Evolutionary conservation across 1,139 yeast species (phyloP), one percentile per base, ranked within the genome.

Genomic region (Suhomyces atakaporum): DNA sequence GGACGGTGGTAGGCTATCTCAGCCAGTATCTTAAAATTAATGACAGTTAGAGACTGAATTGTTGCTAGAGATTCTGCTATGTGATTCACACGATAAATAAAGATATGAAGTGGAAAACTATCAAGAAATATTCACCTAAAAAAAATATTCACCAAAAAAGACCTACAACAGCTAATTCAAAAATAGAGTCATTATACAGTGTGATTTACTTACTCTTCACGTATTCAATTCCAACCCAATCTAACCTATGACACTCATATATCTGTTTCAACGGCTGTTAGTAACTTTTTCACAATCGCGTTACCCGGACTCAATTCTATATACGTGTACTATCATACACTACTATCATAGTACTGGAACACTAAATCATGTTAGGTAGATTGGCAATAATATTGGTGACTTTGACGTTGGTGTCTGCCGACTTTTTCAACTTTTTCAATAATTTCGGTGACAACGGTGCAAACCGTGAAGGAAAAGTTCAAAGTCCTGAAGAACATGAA

Each of bases 401-500:
- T 7, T 28, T 42, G n/a, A 31, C 46, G 10, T 22, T 43, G 18
- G 50, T 40, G 7, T 42, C 50, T 2, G 71, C 70, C 19, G 54
- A 52, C 36, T 31, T 65, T 29, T 65, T 64, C 48, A 63, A 66
- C 45, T 66, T 70, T 40, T 55, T 71, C 40, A 59, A 65, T 32
- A 38, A 62, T 33, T 60, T 61, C 39, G 53, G 50, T 1, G 48
- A 43, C 10, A 51, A 54, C 7, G 50, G 46, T 10, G 53, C 49
- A 9, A 61, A 51, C 21, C 53, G 51, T 5, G 52, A 46, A 13
- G 52, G 51, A 12, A 41, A 42, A 19, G 49, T 40, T 14, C 58
- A 47, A 26, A 52, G 52, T 9, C 62, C 61, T 4, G 54, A 54
- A 29, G 56, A 61, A 16, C 49, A 54, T 35, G 75, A 70, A 41